These are phyloP conservation scores for Paraphaeosphaeria minitans DNA, from an alignment of 2,329 filamentous ascomycete species.

Conservation along the genomic window DNA sequence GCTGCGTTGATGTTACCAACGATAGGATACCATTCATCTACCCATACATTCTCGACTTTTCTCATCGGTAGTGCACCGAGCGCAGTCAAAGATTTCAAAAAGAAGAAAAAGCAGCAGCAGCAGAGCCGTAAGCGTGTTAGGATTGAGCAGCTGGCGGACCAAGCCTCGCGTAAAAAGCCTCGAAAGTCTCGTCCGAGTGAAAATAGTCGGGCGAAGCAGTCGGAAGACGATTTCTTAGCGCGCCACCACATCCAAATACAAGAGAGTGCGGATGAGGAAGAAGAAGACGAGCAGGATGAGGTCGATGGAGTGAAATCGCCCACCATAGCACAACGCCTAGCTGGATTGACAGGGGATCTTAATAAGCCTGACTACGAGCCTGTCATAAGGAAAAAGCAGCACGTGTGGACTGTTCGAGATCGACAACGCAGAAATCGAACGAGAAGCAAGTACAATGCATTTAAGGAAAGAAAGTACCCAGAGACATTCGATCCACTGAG, in stretches of 20 bases:
- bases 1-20: slow-evolving; percentile 25
- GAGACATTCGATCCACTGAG: slow-evolving; percentile 27
- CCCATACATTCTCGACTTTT: slow-evolving; percentile 55
- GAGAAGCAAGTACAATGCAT: slow-evolving; percentile 11
- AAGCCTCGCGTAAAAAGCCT: slow-evolving; percentile 21
- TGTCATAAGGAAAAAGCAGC: slow-evolving; percentile 20
- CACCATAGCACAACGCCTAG: slow-evolving; percentile 41
- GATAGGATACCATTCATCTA: slow-evolving; percentile 44
- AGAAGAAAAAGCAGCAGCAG: slow-evolving; percentile 11
- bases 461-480: slow-evolving; percentile 22
- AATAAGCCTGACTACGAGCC: slow-evolving; percentile 34
- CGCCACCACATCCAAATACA: background rate
- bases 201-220: background rate
- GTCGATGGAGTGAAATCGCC: slow-evolving; percentile 21
- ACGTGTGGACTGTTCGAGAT: slow-evolving; percentile 19
- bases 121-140: slow-evolving; percentile 29
- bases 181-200: slow-evolving; percentile 15
- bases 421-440: slow-evolving; percentile 10
- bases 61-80: slow-evolving; percentile 14
- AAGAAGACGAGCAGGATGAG: slow-evolving; percentile 11
- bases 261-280: slow-evolving; percentile 2
- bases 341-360: slow-evolving; percentile 41
- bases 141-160: slow-evolving; percentile 18
- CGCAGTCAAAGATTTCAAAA: background rate
- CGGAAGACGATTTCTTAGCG: background rate